These are phyloP conservation scores for Volvox reticuliferus DNA, from an alignment of 139 green algal genomes.

Conservation along the genomic window DNA sequence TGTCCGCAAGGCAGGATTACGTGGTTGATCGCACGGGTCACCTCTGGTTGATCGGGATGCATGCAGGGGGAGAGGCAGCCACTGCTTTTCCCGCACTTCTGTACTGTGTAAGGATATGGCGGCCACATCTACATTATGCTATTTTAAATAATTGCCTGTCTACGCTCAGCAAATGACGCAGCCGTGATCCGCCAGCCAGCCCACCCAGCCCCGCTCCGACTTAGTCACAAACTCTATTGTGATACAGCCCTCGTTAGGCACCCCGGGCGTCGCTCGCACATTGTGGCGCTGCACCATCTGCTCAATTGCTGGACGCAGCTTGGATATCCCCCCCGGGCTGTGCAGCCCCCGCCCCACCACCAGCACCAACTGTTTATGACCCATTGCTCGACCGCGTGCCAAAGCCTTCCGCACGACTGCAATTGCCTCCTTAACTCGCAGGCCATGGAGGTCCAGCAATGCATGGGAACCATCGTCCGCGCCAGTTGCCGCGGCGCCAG, in stretches of 20 bases:
- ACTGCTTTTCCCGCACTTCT: neutral
- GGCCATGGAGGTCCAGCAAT: slow-evolving; percentile 33
- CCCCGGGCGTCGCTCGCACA: slow-evolving; percentile 3
- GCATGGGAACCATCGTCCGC: too few relatives aligned
- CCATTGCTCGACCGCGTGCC: neutral
- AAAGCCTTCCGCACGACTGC: slow-evolving; percentile 2
- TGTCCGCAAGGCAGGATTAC: neutral
- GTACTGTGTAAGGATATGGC: neutral
- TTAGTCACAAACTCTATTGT: slow-evolving; percentile 47
- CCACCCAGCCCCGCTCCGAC: slow-evolving; percentile 17
- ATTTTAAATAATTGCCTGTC: neutral
- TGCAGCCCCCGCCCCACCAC: slow-evolving; percentile 44
- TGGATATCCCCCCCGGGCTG: too few relatives aligned
- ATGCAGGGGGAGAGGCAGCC: neutral
- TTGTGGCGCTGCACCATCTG: neutral
- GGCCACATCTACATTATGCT: too few relatives aligned
- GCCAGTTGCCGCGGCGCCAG: too few relatives aligned
- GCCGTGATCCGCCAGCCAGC: neutral
- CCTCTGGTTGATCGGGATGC: neutral
- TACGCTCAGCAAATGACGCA: slow-evolving; percentile 43
- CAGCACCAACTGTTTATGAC: slow-evolving; percentile 32
- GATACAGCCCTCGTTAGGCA: slow-evolving; percentile 44
- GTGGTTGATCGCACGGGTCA: neutral
- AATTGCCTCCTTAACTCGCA: slow-evolving; percentile 25
- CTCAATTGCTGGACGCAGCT: slow-evolving; percentile 21